These are phyloP conservation scores for Aspergillus sp. DNA, from an alignment of 2,329 filamentous ascomycete species.

Conservation along the genomic window DNA sequence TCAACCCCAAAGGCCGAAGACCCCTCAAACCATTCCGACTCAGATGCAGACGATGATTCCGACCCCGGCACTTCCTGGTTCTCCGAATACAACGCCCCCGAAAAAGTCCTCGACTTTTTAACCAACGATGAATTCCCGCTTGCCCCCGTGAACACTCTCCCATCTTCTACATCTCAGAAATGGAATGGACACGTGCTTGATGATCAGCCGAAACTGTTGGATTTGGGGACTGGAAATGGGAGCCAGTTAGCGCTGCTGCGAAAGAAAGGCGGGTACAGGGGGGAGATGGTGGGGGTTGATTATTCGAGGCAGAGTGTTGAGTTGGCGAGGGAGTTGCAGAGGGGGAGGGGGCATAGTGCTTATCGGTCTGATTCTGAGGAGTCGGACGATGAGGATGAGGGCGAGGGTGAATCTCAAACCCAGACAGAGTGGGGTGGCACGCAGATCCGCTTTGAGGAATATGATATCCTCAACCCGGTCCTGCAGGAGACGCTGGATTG, in stretches of 20 bases:
- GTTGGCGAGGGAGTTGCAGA: constrained; percentile 61
- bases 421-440: constrained; percentile 3
- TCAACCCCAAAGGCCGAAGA: constrained; percentile 3
- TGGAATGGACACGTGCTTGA: constrained; percentile 1
- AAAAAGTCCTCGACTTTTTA: constrained; percentile 68
- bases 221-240: constrained; percentile 91
- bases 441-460: constrained; percentile 49
- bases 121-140: constrained; percentile 43
- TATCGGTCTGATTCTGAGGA: constrained; percentile 27
- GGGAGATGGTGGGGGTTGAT: constrained; percentile 76
- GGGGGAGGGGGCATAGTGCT: constrained; percentile 25
- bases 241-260: constrained; percentile 78
- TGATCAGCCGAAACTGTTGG: constrained; percentile 53
- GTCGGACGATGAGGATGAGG: constrained; percentile 46
- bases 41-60: constrained; percentile 66
- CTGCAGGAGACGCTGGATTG: constrained; percentile 23
- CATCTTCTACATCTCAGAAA: constrained; percentile 1
- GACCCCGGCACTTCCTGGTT: constrained; percentile 89
- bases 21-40: constrained; percentile 54
- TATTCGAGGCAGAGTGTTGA: constrained; percentile 70
- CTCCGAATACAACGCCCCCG: constrained; percentile 81
- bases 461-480: constrained; percentile 54
- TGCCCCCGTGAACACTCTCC: constrained; percentile 30
- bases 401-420: constrained; percentile 21
- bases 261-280: constrained; percentile 57